Conservation (phyloP, 768 basidiomycete species). For the Leccinum subgranulosum region DNA sequence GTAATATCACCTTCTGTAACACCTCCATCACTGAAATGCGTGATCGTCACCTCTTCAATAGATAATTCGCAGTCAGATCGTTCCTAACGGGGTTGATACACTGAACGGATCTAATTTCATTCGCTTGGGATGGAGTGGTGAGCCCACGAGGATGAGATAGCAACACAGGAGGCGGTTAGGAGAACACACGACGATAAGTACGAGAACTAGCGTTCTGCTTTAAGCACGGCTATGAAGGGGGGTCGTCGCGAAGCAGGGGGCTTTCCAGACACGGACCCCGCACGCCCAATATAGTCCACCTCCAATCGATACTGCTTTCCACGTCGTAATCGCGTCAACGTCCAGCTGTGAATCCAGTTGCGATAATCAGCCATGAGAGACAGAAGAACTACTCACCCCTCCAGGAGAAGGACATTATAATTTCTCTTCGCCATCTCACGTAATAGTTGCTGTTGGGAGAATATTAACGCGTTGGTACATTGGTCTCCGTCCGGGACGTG, state of each 20-base stretch:
- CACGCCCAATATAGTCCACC: constrained; percentile 66
- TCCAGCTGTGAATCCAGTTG: constrained; percentile 49
- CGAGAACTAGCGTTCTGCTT: constrained; percentile 32
- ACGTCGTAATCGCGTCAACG: constrained; percentile 59
- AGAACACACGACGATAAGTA: constrained; percentile 30
- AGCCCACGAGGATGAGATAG: constrained; percentile 30
- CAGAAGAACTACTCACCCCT: constrained; percentile 48
- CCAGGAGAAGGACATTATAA: constrained; percentile 61
- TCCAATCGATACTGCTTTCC: constrained; percentile 63
- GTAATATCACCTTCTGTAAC: constrained; percentile 32
- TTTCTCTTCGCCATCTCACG: constrained; percentile 51
- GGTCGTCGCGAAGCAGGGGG: constrained; percentile 45
- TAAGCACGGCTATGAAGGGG: constrained; percentile 67
- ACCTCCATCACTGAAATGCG: constrained; percentile 29
- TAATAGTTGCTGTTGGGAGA: constrained; percentile 63
- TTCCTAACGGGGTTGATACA: constrained; percentile 23
- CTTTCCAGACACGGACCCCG: constrained; percentile 54
- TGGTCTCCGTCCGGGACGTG: constrained; percentile 43
- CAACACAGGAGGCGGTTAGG: constrained; percentile 26
- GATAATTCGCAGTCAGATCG: constrained; percentile 22
- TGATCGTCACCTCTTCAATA: constrained; percentile 30
- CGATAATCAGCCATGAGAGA: background rate
- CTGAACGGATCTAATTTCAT: constrained; percentile 17
- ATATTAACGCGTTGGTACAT: constrained; percentile 51
- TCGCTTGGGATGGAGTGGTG: constrained; percentile 17